These are phyloP conservation scores for Mucor velutinosus DNA, from an alignment of 371 early-diverging fungal genomes.

Conservation along the genomic window DNA sequence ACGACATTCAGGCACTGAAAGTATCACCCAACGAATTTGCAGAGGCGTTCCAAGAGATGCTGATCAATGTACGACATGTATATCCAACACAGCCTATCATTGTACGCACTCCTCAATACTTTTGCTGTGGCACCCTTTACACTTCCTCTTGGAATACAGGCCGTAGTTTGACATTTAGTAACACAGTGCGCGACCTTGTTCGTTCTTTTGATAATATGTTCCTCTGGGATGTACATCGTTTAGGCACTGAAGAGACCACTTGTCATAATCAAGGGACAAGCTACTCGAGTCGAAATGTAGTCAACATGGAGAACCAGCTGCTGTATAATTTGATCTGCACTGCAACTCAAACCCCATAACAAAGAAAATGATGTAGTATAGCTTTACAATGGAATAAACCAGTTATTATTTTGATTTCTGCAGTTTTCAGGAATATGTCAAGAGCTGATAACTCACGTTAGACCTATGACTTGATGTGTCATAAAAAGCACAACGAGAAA, in stretches of 20 bases:
- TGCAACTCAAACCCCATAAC: not conserved
- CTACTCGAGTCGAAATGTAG: conserved; percentile 37
- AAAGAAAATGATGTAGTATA: not conserved
- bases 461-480: too few species aligned
- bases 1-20: conserved; percentile 26
- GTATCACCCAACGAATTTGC: conserved; percentile 32
- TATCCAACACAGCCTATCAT: conserved; percentile 42
- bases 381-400: not conserved
- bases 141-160: conserved; percentile 44
- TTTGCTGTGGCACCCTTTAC: conserved; percentile 32
- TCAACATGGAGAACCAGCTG: conserved; percentile 41
- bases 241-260: conserved; percentile 36
- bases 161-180: conserved; percentile 38
- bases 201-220: conserved; percentile 10
- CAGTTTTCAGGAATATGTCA: not conserved
- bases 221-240: conserved; percentile 42
- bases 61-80: conserved; percentile 20
- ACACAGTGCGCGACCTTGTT: conserved; percentile 27
- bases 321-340: conserved; percentile 39
- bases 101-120: conserved; percentile 42
- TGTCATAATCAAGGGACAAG: conserved; percentile 24
- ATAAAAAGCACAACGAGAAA: too few species aligned
- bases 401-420: not conserved
- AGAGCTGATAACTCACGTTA: too few species aligned
- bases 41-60: conserved; percentile 15